Conservation (phyloP, 768 basidiomycete species). For the Lactarius deliciosus region DNA sequence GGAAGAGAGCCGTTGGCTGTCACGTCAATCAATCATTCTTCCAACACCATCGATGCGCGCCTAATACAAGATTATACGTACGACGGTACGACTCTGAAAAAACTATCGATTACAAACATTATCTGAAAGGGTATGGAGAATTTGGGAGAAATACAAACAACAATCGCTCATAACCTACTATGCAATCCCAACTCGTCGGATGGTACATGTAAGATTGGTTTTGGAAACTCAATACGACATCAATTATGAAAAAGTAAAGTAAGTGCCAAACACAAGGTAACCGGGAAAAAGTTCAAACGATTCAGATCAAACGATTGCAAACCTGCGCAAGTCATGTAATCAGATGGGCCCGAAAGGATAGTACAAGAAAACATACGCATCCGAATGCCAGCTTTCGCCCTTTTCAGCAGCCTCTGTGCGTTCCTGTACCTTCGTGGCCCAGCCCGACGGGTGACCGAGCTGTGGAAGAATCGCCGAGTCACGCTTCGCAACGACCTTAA, state of each 20-base stretch:
- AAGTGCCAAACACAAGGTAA: not conserved
- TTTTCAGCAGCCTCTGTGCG: constrained; percentile 43
- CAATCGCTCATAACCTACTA: not conserved
- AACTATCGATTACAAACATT: not conserved
- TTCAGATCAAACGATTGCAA: constrained; percentile 10
- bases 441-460: constrained; percentile 66
- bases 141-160: not conserved
- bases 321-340: constrained; percentile 3
- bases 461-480: constrained; percentile 61
- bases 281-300: constrained; percentile 4
- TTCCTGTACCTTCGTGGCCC: constrained; percentile 59
- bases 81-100: too few species aligned
- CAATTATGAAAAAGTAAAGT: not conserved
- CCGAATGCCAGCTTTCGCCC: constrained; percentile 55
- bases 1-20: too few species aligned
- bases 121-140: not conserved
- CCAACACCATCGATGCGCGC: too few species aligned
- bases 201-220: not conserved
- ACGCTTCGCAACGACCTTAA: constrained; percentile 79
- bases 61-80: too few species aligned
- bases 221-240: not conserved
- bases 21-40: too few species aligned
- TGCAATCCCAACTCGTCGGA: not conserved
- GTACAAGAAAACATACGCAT: constrained; percentile 40
- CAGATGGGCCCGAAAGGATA: not conserved